Conservation (phyloP, 2,329 filamentous ascomycete genomes). For the Beauveria varroae region DNA sequence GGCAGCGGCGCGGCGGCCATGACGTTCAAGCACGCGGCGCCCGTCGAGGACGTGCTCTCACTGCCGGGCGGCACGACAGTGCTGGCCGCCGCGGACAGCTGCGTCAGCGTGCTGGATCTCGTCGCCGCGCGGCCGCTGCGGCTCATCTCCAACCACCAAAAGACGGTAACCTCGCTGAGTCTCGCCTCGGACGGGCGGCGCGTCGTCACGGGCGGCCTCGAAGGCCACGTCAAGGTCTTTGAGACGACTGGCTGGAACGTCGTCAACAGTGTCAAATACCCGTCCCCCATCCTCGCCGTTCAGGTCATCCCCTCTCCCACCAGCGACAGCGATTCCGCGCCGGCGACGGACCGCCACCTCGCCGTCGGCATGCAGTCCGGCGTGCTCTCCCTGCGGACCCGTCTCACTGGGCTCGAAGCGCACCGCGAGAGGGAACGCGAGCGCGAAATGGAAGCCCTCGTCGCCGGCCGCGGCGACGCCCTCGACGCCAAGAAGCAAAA, state of each 20-base stretch:
- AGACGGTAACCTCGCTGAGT: slow-evolving; percentile 85
- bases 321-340: not conserved
- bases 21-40: slow-evolving; percentile 89
- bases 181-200: slow-evolving; percentile 74
- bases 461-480: slow-evolving; percentile 69
- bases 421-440: slow-evolving; percentile 66
- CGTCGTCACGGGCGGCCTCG: slow-evolving; percentile 79
- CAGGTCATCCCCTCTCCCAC: slow-evolving; percentile 50
- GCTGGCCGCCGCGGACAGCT: slow-evolving; percentile 75
- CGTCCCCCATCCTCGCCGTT: slow-evolving; percentile 80
- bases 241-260: slow-evolving; percentile 94
- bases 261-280: slow-evolving; percentile 90
- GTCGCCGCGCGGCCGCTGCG: slow-evolving; percentile 83
- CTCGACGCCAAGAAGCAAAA: slow-evolving; percentile 67
- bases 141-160: slow-evolving; percentile 89
- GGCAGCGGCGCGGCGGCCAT: slow-evolving; percentile 65
- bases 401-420: slow-evolving; percentile 78
- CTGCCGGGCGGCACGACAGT: slow-evolving; percentile 82
- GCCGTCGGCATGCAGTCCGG: slow-evolving; percentile 93
- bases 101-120: slow-evolving; percentile 85
- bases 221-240: slow-evolving; percentile 95
- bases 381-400: slow-evolving; percentile 81
- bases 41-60: slow-evolving; percentile 81
- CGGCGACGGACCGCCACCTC: slow-evolving; percentile 71
- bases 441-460: slow-evolving; percentile 75